Conservation (phyloP, 805 yeast genomes). For the Scheffersomyces amazonensis region DNA sequence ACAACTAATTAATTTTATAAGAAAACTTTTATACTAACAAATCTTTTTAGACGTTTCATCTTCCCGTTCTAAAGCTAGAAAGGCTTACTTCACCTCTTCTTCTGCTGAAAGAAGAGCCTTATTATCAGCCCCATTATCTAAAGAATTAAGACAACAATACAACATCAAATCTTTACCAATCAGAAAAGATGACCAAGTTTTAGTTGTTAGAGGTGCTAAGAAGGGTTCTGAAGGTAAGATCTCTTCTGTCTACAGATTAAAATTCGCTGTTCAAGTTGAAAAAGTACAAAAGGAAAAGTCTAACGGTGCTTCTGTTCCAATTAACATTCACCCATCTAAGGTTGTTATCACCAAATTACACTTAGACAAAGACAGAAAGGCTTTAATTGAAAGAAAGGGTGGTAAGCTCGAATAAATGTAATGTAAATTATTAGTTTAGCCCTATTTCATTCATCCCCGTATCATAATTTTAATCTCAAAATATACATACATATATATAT, state of each 20-base stretch:
- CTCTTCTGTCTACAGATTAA: conserved; percentile 97
- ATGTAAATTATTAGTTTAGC: background rate
- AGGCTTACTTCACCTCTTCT: conserved; percentile 98
- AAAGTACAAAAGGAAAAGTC: conserved; percentile 97
- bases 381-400: conserved; percentile 95
- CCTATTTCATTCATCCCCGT: background rate
- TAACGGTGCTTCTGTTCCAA: conserved; percentile 95
- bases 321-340: conserved; percentile 97
- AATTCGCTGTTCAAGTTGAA: conserved; percentile 94
- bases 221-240: conserved; percentile 99
- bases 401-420: conserved; percentile 89
- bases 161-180: conserved; percentile 93
- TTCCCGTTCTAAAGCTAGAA: conserved; percentile 99
- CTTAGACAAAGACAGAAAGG: conserved; percentile 99
- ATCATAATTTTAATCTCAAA: background rate
- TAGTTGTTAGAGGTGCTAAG: conserved; percentile 97
- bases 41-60: conserved; percentile 83
- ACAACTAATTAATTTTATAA: too few species aligned
- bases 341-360: conserved; percentile 97
- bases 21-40: conserved; percentile 29
- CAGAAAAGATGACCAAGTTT: conserved; percentile 96
- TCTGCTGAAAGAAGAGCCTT: conserved; percentile 91
- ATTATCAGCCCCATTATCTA: conserved; percentile 98
- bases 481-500: background rate
- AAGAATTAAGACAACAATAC: conserved; percentile 98